Base-by-base conservation (phyloP, 2,329 filamentous ascomycete genomes). In the Corinectria fuckeliana region DNA sequence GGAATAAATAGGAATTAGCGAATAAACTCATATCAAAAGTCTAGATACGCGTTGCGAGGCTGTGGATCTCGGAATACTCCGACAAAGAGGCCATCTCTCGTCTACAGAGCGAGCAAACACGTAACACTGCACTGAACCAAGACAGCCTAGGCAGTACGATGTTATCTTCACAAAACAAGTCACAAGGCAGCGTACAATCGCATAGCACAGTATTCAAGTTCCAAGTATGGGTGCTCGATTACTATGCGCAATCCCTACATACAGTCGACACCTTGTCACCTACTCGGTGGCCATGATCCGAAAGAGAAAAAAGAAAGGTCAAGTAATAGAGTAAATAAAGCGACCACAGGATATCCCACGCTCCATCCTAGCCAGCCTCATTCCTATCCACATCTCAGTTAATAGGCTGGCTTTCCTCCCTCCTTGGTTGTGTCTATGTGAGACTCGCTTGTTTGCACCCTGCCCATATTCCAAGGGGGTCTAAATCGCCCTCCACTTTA, bases 231-330 rank as follows among this genome's bases (percentile, higher is more conserved):
- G 64, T 71, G 55, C 60, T 70, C 68, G 58, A 69, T 69, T 70
- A 71, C 69, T 69, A 71, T 69, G 56, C 64, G 63, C 66, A 69
- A 70, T 70, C 65, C 69, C 62, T 74, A 72, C 69, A 69, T 72
- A 73, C 71, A 71, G 56, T 48, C 58, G 60, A 56, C 63, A 64
- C 67, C 44, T 47, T 50, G 48, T 61, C 56, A 63, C 63, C 65
- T 45, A 50, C 50, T 61, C 62, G 50, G 47, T 61, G 61, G 65
- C 57, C 58, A 62, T 56, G 60, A 57, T 45, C 50, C 45, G 67
- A 64, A 61, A 63, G 59, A 64, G 60, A 64, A 71, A 62, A 65
- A 65, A 64, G 50, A 70, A 64, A 48, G 69, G 66, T 61, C 66
- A 67, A 67, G 64, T 60, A 67, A 61, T n/a, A 68, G 60, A 60